These are phyloP conservation scores for Cornus kousa DNA, from an alignment of 148 eudicot genomes.

Conservation along the genomic window DNA sequence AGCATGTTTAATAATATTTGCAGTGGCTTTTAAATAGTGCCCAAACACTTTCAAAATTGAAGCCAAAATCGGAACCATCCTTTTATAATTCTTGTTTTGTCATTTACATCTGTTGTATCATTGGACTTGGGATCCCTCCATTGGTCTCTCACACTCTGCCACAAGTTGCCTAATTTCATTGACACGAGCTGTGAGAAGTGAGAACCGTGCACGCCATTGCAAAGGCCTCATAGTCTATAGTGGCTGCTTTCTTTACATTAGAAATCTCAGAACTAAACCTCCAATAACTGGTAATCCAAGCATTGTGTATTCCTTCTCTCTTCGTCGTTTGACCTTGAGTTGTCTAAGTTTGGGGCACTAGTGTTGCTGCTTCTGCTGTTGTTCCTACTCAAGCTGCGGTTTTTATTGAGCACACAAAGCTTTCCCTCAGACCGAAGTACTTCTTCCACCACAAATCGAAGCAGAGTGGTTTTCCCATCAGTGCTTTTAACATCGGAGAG, in stretches of 20 bases:
- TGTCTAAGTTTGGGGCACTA: conserved; percentile 10
- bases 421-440: conserved; percentile 87
- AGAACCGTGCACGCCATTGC: conserved; percentile 27
- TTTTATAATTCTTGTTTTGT: too few relatives aligned
- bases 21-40: too few relatives aligned
- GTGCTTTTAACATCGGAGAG: conserved; percentile 83
- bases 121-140: too few relatives aligned
- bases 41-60: too few relatives aligned
- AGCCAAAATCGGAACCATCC: too few relatives aligned
- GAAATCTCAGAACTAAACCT: conserved; percentile 67
- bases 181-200: conserved; percentile 33
- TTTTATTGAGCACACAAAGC: conserved; percentile 50
- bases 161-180: conserved; percentile 41
- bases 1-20: too few relatives aligned
- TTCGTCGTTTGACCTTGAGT: conserved; percentile 29
- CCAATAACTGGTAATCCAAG: conserved; percentile 84
- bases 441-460: conserved; percentile 84
- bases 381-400: conserved; percentile 37
- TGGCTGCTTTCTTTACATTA: conserved; percentile 71
- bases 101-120: too few relatives aligned
- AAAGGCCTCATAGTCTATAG: conserved; percentile 51
- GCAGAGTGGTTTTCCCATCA: conserved; percentile 80
- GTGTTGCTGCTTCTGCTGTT: conserved; percentile 26
- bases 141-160: conserved; percentile 37
- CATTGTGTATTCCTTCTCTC: conserved; percentile 61